These are phyloP conservation scores for Lignosus rhinocerotis DNA, from an alignment of 1,284 basidiomycete species.

Conservation along the genomic window DNA sequence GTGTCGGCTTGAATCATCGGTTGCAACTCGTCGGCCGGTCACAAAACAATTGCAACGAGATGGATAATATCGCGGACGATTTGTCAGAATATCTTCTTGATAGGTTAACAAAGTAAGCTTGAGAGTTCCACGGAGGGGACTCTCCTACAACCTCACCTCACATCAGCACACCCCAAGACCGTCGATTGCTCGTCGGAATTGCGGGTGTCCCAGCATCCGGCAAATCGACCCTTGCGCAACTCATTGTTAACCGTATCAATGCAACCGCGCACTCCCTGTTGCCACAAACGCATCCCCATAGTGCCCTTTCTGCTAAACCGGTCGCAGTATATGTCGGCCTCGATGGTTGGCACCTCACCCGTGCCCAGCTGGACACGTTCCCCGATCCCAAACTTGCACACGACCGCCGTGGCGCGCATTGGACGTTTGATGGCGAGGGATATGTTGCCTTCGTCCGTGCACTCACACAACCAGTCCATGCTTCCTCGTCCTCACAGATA, in stretches of 20 bases:
- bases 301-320: background rate
- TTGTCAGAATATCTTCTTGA: slow-evolving; percentile 34
- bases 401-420: slow-evolving; percentile 70
- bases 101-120: slow-evolving; percentile 30
- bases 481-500: slow-evolving; percentile 5
- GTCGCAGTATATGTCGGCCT: slow-evolving; percentile 61
- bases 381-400: slow-evolving; percentile 73
- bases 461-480: slow-evolving; percentile 45
- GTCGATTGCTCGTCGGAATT: slow-evolving; percentile 74
- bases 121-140: background rate
- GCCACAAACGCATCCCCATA: slow-evolving; percentile 7
- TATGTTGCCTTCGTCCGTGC: slow-evolving; percentile 67
- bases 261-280: slow-evolving; percentile 25
- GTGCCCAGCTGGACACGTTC: slow-evolving; percentile 66
- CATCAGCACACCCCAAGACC: slow-evolving; percentile 43
- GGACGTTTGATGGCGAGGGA: slow-evolving; percentile 65
- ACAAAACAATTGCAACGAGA: slow-evolving; percentile 17
- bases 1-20: no score
- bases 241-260: slow-evolving; percentile 55
- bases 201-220: slow-evolving; percentile 83
- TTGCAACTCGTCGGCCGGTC: no score
- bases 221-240: slow-evolving; percentile 71
- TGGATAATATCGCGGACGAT: slow-evolving; percentile 37
- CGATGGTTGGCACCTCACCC: slow-evolving; percentile 85
- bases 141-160: background rate